phyloP scores from a whole-genome alignment of 1,284 basidiomycete species.

The Athelia psychrophila region DNA sequence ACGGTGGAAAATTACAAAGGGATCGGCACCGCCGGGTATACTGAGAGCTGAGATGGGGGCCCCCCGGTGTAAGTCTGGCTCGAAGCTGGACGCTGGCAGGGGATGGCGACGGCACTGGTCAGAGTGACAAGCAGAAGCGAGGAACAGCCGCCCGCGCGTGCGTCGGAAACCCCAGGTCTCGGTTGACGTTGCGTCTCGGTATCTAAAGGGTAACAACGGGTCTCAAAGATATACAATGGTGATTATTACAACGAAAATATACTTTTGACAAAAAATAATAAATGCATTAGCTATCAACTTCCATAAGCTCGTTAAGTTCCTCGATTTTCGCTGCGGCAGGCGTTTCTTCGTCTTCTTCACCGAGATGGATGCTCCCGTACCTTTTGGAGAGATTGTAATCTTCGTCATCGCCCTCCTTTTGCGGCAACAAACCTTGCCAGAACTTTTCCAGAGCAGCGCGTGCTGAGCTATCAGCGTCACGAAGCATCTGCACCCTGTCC shows the following conservation, averaged over 20 bases:
- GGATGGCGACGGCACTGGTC: background rate
- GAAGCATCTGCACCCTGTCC: constrained; percentile 51
- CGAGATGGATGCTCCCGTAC: too few species aligned
- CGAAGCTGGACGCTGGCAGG: background rate
- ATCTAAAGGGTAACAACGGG: too few species aligned
- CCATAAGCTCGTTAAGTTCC: background rate
- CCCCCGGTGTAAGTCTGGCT: background rate
- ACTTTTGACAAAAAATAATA: background rate
- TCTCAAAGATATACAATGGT: background rate
- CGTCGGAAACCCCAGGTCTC: too few species aligned
- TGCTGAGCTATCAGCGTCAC: constrained; percentile 52
- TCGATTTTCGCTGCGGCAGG: background rate
- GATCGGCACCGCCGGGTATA: constrained; percentile 29
- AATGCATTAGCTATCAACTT: background rate
- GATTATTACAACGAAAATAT: background rate
- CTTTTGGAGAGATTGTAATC: too few species aligned
- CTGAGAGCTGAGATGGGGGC: constrained; percentile 35
- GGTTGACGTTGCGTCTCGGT: too few species aligned
- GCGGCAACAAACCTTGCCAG: background rate
- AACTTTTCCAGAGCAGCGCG: constrained; percentile 29
- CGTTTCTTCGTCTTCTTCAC: background rate
- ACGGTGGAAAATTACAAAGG: constrained; percentile 21
- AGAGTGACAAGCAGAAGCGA: background rate
- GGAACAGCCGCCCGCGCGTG: too few species aligned
- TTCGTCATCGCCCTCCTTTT: too few species aligned